These are phyloP conservation scores for Bryoglossum gracile DNA, from an alignment of 495 filamentous ascomycete species.

Conservation along the genomic window DNA sequence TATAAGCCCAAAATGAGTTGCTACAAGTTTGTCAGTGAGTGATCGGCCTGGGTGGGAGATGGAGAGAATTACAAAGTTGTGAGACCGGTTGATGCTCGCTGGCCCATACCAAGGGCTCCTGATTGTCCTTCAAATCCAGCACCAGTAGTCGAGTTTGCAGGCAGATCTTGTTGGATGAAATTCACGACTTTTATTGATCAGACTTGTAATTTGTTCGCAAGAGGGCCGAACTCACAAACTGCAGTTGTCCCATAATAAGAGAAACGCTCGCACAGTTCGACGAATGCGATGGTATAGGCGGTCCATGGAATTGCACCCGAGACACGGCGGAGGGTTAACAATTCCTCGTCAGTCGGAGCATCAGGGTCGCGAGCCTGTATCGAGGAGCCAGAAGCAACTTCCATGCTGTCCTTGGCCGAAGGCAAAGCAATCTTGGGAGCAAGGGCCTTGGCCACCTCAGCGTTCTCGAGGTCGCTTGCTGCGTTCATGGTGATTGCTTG, in stretches of 20 bases:
- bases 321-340: neutral
- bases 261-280: conserved; percentile 1
- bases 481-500: too few species aligned
- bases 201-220: too few species aligned
- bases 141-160: too few species aligned
- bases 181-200: too few species aligned
- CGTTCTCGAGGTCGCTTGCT: too few species aligned
- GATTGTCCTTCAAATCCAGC: conserved; percentile 13
- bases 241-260: neutral
- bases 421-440: too few species aligned
- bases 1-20: neutral
- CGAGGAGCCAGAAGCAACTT: too few species aligned
- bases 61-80: conserved; percentile 49
- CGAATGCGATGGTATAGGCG: neutral
- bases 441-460: too few species aligned
- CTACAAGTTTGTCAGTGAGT: neutral
- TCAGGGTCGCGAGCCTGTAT: too few species aligned
- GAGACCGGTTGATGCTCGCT: conserved; percentile 37
- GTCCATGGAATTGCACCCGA: neutral
- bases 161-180: neutral
- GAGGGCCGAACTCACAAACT: too few species aligned
- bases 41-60: neutral
- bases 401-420: too few species aligned
- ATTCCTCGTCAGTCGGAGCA: conserved; percentile 1
- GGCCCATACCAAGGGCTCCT: conserved; percentile 36